These are phyloP conservation scores for Galerina marginata DNA, from an alignment of 768 basidiomycete genomes.

Conservation along the genomic window DNA sequence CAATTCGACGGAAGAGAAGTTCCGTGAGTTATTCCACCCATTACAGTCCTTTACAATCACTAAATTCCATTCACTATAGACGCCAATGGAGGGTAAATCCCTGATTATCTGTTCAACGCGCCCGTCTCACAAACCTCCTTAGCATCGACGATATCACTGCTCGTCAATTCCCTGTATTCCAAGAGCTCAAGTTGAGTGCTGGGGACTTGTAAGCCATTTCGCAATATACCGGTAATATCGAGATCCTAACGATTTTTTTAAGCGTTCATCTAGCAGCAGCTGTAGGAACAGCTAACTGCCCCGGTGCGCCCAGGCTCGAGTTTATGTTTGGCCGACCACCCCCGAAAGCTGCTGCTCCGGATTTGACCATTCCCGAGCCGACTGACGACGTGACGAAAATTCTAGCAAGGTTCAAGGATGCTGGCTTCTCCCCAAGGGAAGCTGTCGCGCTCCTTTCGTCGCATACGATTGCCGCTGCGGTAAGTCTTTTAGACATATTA, in stretches of 20 bases:
- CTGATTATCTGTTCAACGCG: too few relatives aligned
- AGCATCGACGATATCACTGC: slow-evolving; percentile 23
- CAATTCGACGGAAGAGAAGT: slow-evolving; percentile 22
- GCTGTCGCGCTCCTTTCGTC: slow-evolving; percentile 26
- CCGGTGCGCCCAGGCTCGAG: slow-evolving; percentile 36
- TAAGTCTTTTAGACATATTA: too few relatives aligned
- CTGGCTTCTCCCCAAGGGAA: slow-evolving; percentile 27
- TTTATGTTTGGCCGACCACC: slow-evolving; percentile 33
- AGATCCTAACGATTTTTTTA: too few relatives aligned
- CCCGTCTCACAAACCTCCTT: too few relatives aligned
- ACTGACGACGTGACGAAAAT: slow-evolving; percentile 24
- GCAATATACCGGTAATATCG: too few relatives aligned
- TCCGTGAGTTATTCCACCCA: not conserved
- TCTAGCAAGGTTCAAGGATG: slow-evolving; percentile 28
- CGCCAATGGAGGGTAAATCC: slow-evolving; percentile 21
- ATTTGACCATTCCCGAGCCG: slow-evolving; percentile 22
- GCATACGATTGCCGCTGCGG: slow-evolving; percentile 28
- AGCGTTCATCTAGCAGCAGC: slow-evolving; percentile 21
- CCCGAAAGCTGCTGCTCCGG: slow-evolving; percentile 22
- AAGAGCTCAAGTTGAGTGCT: slow-evolving; percentile 18
- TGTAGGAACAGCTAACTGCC: slow-evolving; percentile 36
- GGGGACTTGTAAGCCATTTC: slow-evolving; percentile 16
- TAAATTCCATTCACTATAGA: not conserved
- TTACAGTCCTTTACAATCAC: too few relatives aligned
- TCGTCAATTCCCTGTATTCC: slow-evolving; percentile 20